These are phyloP conservation scores for Wickerhamomyces subpelliculosus DNA, from an alignment of 805 yeast genomes.

Conservation along the genomic window DNA sequence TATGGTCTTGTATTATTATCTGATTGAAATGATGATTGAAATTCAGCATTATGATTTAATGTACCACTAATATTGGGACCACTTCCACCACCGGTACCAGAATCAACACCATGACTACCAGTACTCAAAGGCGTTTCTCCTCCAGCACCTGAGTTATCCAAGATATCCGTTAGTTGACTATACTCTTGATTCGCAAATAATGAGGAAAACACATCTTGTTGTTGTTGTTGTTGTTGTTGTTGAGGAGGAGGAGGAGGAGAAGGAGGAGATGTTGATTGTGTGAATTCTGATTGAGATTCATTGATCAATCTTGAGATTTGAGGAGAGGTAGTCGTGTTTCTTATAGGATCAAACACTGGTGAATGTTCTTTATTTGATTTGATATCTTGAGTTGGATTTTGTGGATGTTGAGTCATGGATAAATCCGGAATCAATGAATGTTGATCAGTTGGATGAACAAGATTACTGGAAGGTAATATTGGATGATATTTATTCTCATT, in stretches of 20 bases:
- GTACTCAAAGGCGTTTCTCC: slow-evolving; percentile 7
- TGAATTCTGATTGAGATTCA: not conserved
- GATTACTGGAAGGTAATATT: not conserved
- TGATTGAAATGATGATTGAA: slow-evolving; percentile 20
- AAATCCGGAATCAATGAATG: no score
- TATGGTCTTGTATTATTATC: slow-evolving; percentile 24
- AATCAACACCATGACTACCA: slow-evolving; percentile 18
- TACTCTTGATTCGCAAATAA: slow-evolving; percentile 35
- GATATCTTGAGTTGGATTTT: no score
- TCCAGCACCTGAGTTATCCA: slow-evolving; percentile 14
- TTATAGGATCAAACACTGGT: no score
- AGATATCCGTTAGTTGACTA: slow-evolving; percentile 31
- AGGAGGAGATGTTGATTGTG: not conserved
- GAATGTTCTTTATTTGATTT: no score
- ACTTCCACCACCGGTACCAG: slow-evolving; percentile 6
- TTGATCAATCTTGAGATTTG: not conserved
- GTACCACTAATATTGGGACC: no score
- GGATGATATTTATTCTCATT: not conserved
- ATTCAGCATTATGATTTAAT: slow-evolving; percentile 14
- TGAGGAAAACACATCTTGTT: slow-evolving; percentile 21
- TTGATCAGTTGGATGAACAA: no score
- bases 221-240: no score
- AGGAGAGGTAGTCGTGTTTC: not conserved
- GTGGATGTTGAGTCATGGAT: not conserved
- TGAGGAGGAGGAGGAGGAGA: slow-evolving; percentile 12